A percentile compares a stretch with the other conserved stretches of the same genome.
Conservation (phyloP, 2,329 filamentous ascomycete genomes). For the Ceratocystis diversiconidia region DNA sequence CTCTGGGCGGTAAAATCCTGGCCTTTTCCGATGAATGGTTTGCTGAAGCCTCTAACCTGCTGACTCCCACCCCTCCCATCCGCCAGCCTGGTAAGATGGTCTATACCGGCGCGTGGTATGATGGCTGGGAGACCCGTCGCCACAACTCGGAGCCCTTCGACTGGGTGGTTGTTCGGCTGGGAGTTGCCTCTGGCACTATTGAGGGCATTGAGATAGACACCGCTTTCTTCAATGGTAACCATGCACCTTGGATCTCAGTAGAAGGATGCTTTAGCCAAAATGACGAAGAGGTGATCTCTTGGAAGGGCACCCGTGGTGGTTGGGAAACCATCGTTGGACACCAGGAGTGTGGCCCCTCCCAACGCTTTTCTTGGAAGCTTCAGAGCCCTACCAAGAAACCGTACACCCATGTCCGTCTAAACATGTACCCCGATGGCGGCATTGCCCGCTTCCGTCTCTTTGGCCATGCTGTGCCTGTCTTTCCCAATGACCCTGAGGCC, state of each 20-base stretch:
- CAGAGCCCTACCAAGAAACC: constrained; percentile 43
- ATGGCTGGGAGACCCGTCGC: constrained; percentile 55
- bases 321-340: constrained; percentile 61
- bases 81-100: constrained; percentile 53
- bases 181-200: constrained; percentile 56
- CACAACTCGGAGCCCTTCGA: constrained; percentile 52
- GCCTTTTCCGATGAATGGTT: constrained; percentile 57
- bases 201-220: constrained; percentile 69
- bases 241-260: constrained; percentile 65
- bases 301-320: constrained; percentile 42
- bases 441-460: constrained; percentile 70
- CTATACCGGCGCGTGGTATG: constrained; percentile 55
- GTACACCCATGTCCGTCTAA: constrained; percentile 66
- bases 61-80: constrained; percentile 50
- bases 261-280: constrained; percentile 56
- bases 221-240: constrained; percentile 68
- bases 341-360: constrained; percentile 59
- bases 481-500: constrained; percentile 49
- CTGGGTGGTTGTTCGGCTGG: constrained; percentile 52
- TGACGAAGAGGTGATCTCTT: constrained; percentile 49
- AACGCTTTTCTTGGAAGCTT: constrained; percentile 61
- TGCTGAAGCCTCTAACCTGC: constrained; percentile 48
- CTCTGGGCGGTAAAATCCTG: constrained; percentile 48
- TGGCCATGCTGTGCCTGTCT: constrained; percentile 61
- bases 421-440: constrained; percentile 77